phyloP scores from a whole-genome alignment of 1,284 basidiomycete genomes.

The Melampsora occidentalis region DNA sequence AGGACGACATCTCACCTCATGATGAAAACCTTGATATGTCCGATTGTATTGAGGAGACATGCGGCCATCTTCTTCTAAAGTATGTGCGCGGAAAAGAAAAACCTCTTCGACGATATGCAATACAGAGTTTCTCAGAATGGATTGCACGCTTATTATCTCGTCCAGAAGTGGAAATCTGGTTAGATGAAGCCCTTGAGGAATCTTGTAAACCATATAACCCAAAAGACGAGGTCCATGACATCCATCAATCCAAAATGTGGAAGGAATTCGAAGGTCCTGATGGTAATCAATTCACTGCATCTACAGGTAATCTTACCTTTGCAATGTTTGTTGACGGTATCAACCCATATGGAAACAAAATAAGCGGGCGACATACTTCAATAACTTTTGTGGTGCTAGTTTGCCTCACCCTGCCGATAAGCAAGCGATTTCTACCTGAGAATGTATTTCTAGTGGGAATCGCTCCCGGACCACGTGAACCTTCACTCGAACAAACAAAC shows the following conservation, averaged over 20 bases:
- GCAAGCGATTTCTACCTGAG: constrained; percentile 42
- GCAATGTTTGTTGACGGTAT: constrained; percentile 34
- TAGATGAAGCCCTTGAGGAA: neutral
- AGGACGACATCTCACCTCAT: no score
- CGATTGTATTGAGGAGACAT: no score
- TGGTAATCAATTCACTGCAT: neutral
- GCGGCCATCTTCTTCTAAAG: no score
- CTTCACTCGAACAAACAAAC: constrained; percentile 46
- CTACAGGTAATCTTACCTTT: neutral
- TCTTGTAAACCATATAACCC: constrained; percentile 9
- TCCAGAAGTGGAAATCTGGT: neutral
- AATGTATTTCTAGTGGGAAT: constrained; percentile 49
- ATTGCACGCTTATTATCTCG: constrained; percentile 20
- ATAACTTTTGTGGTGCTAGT: constrained; percentile 24
- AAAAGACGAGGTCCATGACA: neutral
- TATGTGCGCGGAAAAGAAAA: no score
- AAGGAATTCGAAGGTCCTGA: constrained; percentile 20
- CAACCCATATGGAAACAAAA: constrained; percentile 21
- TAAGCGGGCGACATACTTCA: neutral
- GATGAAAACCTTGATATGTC: no score
- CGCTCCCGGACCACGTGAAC: constrained; percentile 56
- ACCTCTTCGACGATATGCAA: constrained; percentile 13
- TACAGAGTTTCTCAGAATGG: constrained; percentile 23
- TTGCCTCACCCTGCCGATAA: constrained; percentile 39
- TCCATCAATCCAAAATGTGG: constrained; percentile 21